Conservation (phyloP, 768 basidiomycete species). For the Russula griseocarnosa region DNA sequence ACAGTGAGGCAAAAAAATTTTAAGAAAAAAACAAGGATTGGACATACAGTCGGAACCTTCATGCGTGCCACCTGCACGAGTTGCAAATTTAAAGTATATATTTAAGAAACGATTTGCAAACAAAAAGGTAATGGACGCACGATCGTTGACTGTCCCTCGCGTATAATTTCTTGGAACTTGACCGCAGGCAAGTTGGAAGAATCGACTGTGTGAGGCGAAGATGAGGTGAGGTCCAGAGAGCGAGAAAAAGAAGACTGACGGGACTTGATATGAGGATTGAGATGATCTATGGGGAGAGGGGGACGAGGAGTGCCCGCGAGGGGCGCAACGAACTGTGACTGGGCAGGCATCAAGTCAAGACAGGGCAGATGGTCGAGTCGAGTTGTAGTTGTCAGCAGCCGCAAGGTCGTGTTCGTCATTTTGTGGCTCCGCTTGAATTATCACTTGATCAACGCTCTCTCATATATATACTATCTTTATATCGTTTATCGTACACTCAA, state of each 20-base stretch:
- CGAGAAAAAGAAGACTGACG: conserved; percentile 30
- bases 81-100: conserved; percentile 9
- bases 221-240: conserved; percentile 23
- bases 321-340: conserved; percentile 22
- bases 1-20: conserved; percentile 30
- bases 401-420: conserved; percentile 18
- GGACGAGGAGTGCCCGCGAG: conserved; percentile 27
- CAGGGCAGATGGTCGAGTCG: conserved; percentile 8
- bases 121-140: conserved; percentile 42
- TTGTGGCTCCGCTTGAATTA: conserved; percentile 19
- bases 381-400: not conserved
- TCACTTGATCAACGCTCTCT: not conserved
- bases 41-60: conserved; percentile 73
- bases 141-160: conserved; percentile 83
- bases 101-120: conserved; percentile 13
- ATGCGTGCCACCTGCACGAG: conserved; percentile 71
- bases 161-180: conserved; percentile 88
- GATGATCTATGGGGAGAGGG: conserved; percentile 26
- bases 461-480: too few species aligned
- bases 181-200: conserved; percentile 57
- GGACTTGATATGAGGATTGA: conserved; percentile 32
- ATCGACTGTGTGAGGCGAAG: conserved; percentile 37
- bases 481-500: too few species aligned
- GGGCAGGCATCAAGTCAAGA: conserved; percentile 25
- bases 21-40: conserved; percentile 15